Evolutionary conservation across 2,329 filamentous ascomycete genomes (phyloP), one percentile per base, ranked within the genome.

Genomic region (Mycosphaerella sp.): DNA sequence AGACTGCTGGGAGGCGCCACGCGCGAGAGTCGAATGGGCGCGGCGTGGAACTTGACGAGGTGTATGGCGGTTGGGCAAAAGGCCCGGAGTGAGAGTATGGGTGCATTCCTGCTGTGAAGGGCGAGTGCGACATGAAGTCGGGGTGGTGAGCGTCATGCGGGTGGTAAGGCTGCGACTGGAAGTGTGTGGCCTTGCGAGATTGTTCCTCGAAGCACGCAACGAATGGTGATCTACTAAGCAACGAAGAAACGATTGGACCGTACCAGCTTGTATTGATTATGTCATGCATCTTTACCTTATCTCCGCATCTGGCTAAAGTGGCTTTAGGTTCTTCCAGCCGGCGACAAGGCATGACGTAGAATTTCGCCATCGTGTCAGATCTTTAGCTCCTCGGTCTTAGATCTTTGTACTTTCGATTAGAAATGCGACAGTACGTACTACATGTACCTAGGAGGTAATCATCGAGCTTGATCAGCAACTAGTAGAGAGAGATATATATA

Each of bases 21-120:
- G 26, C 47, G 58, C 41, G 59, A 61, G 26, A 61, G 59, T 21
- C 48, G 59, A 40, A 46, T 38, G 21, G 59, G 59, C 6, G 59
- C 57, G n/a, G 59, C 57, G 6, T 61, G 57, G 59, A 61, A 61
- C 38, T 39, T 61, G 47, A 61, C 59, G 10, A 47, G 59, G 44
- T 61, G 59, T 41, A 61, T 61, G 59, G 55, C 57, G 2, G 43
- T 61, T 12, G 59, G 57, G 2, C 53, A 57, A 46, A 61, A 61
- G 36, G 46, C 42, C 4, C 6, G 52, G 2, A 53, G 51, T 48
- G 54, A 54, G 29, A 45, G 54, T 29, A 38, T 31, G 17, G 32
- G 54, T 29, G 53, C 54, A 7, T 61, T 61, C 41, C 23, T 54
- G 32, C 14, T 48, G 14, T 53, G 36, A 54, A 36, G 31, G 36